phyloP scores from a whole-genome alignment of 1,284 basidiomycete genomes.

The Tranzscheliella williamsii region DNA sequence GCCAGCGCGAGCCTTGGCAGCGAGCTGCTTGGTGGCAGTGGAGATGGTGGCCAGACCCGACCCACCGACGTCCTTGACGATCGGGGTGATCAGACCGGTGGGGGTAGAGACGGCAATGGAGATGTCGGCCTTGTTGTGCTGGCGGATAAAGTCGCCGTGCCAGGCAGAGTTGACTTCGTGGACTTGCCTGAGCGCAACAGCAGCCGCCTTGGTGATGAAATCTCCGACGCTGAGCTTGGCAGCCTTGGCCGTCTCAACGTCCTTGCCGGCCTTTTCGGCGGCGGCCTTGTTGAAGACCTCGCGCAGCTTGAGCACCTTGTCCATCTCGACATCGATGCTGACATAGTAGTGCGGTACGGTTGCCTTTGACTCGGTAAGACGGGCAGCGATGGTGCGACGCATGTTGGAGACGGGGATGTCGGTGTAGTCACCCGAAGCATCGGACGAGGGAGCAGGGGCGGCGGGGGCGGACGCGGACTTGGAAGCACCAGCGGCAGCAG shows the following conservation, averaged over 20 bases:
- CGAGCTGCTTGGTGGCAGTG: constrained; percentile 85
- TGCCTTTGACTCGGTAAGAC: constrained; percentile 90
- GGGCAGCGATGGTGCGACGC: constrained; percentile 87
- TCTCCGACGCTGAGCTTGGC: constrained; percentile 94
- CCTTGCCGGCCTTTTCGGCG: constrained; percentile 48
- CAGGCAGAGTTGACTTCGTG: constrained; percentile 98
- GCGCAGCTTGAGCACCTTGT: constrained; percentile 89
- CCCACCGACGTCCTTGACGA: constrained; percentile 86
- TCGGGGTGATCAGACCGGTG: constrained; percentile 94
- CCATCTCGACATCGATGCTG: constrained; percentile 94
- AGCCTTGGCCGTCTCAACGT: constrained; percentile 72
- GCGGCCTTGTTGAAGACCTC: constrained; percentile 84
- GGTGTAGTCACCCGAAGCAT: constrained; percentile 71
- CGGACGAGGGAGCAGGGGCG: constrained; percentile 40
- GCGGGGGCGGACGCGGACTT: constrained; percentile 9
- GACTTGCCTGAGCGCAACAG: constrained; percentile 87
- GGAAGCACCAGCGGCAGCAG: constrained; percentile 46
- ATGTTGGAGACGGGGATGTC: constrained; percentile 93
- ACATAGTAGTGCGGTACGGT: constrained; percentile 97
- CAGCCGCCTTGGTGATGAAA: constrained; percentile 94
- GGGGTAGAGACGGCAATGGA: constrained; percentile 96
- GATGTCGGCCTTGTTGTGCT: constrained; percentile 97
- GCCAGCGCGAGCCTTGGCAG: constrained; percentile 91
- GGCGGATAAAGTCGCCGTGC: constrained; percentile 92
- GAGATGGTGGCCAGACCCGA: constrained; percentile 93